Evolutionary conservation across 108 stramenopile species (phyloP).

Genomic region (Ochromonas danica): DNA sequence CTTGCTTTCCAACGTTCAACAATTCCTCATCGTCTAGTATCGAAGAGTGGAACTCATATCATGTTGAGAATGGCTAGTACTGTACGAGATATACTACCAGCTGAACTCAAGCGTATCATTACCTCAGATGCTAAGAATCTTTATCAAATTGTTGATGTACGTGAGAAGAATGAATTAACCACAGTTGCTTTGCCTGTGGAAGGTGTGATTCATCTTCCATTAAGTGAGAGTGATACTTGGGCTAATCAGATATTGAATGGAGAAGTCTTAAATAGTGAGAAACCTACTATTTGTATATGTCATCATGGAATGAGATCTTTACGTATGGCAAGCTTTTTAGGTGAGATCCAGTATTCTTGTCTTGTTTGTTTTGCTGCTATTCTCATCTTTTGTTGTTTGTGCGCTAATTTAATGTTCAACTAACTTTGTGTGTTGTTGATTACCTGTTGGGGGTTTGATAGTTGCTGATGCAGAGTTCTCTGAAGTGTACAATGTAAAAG

Average conservation of each 20-base stretch:
- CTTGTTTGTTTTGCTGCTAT: no score
- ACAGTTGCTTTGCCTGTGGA: not conserved
- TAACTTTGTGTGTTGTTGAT: no score
- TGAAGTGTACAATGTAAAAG: slow-evolving; percentile 21
- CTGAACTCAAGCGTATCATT: slow-evolving; percentile 8
- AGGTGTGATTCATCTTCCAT: not conserved
- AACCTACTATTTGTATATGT: slow-evolving; percentile 4
- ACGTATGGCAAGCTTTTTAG: not conserved
- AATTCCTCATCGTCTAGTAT: no score
- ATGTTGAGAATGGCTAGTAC: no score
- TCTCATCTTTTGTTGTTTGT: no score
- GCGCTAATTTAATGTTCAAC: not conserved
- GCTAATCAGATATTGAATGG: not conserved
- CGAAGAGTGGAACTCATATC: no score
- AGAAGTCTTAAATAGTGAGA: not conserved
- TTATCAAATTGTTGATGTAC: slow-evolving; percentile 21
- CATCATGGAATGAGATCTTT: slow-evolving; percentile 16
- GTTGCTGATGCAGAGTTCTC: not conserved
- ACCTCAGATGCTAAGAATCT: not conserved
- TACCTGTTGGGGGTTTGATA: not conserved
- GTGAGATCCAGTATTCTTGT: no score
- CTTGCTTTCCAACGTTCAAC: no score
- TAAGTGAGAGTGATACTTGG: not conserved
- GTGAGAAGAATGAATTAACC: not conserved
- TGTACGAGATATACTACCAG: no score